Evolutionary conservation across 306 rosid species (phyloP).

Genomic region (Vicia faba): DNA sequence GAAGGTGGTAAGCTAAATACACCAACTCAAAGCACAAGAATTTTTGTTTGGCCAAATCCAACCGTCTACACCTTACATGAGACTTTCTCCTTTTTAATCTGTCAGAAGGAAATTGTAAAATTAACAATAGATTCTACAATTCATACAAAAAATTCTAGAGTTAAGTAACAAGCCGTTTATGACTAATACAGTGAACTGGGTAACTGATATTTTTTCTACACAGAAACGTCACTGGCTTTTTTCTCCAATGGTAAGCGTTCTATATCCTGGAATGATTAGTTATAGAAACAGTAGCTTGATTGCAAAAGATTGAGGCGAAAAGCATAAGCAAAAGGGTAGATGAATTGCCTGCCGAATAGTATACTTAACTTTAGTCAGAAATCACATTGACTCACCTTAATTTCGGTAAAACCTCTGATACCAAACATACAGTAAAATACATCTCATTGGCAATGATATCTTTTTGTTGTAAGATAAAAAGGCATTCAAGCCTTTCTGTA

Average conservation of each 20-base stretch:
- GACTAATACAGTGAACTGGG: neutral
- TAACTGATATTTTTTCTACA: too few species aligned
- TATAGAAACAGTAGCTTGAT: neutral
- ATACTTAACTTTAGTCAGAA: neutral
- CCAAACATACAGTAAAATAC: conserved; percentile 13
- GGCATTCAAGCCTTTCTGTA: conserved; percentile 50
- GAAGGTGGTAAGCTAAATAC: too few species aligned
- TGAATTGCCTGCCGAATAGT: neutral
- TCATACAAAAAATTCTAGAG: too few species aligned
- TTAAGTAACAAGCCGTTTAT: neutral
- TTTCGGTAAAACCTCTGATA: too few species aligned
- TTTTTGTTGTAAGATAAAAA: conserved; percentile 20
- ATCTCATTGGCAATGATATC: conserved; percentile 17
- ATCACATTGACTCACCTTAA: too few species aligned
- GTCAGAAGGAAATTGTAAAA: too few species aligned
- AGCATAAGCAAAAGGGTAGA: neutral
- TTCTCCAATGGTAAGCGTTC: neutral
- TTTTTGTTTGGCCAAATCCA: too few species aligned
- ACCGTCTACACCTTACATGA: too few species aligned
- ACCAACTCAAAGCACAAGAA: too few species aligned
- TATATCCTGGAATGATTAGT: neutral
- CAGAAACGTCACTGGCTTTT: neutral
- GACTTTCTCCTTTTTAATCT: too few species aligned
- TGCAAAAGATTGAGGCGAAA: neutral
- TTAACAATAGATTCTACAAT: too few species aligned